A percentile compares a stretch with the other conserved stretches of the same genome.
Conservation (phyloP, 1,139 yeast genomes). For the Protomyces lactucae-debilis region DNA sequence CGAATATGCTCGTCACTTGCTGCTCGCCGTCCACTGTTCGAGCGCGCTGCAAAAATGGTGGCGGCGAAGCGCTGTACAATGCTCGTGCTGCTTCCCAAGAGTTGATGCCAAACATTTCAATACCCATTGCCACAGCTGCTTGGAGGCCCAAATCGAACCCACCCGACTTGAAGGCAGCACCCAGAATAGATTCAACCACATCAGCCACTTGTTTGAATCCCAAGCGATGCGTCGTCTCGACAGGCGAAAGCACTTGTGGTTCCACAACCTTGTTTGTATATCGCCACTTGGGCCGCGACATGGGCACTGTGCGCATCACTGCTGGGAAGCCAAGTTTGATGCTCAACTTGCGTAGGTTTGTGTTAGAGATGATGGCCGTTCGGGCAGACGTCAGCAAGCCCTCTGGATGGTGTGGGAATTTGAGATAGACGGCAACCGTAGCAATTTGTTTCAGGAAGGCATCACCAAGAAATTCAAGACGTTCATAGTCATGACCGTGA, state of each 20-base stretch:
- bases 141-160: conserved; percentile 26
- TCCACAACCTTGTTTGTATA: background rate
- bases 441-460: conserved; percentile 28
- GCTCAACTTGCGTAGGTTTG: conserved; percentile 21
- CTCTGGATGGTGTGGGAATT: conserved; percentile 25
- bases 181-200: conserved; percentile 28
- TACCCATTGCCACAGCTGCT: conserved; percentile 22
- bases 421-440: conserved; percentile 24
- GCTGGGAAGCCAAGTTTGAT: conserved; percentile 3
- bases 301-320: conserved; percentile 10
- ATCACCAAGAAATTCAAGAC: conserved; percentile 30
- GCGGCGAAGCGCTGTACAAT: background rate
- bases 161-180: conserved; percentile 21
- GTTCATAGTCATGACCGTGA: conserved; percentile 28
- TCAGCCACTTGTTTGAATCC: conserved; percentile 28
- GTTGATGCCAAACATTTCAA: conserved; percentile 12
- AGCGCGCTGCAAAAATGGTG: background rate
- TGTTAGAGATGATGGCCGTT: conserved; percentile 25
- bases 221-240: conserved; percentile 4
- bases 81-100: conserved; percentile 13
- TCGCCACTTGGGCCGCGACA: conserved; percentile 11
- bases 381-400: conserved; percentile 26
- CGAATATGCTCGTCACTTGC: conserved; percentile 7
- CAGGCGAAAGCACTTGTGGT: background rate
- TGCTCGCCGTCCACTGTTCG: conserved; percentile 3